Evolutionary conservation across 1,284 basidiomycete species (phyloP), one percentile per base, ranked within the genome.

Genomic region (Pseudozyma hubeiensis): DNA sequence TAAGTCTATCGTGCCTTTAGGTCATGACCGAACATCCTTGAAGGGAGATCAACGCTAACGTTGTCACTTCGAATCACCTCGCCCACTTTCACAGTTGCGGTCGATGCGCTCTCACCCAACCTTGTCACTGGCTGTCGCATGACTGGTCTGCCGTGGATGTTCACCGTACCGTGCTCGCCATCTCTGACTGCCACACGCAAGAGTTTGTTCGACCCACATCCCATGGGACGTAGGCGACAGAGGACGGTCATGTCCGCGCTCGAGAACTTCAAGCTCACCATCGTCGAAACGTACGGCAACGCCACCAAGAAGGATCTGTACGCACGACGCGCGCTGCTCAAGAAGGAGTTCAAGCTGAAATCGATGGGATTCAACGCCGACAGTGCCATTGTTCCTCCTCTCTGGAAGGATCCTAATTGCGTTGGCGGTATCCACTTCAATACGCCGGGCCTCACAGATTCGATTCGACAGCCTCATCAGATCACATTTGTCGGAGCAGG

Each of bases 51-150:
- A 8, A 14, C 29, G 37, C 49, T 51, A 31, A 51, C 49, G 14
- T 17, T 30, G 5, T n/a, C 2, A 19, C 19, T 9, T 52, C 29
- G 11, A n/a, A 34, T 40, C 10, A 3, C 16, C 19, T 43, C 35
- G 29, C 9, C 24, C 16, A 11, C 3, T 30, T 16, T 37, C 10
- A 29, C 41, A 73, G 70, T 77, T 19, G 71, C 68, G 24, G 76
- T 77, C 19, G 78, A 80, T 30, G 70, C 64, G n/a, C 70, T 80
- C 10, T 78, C 76, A 7, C 73, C 78, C 6, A 66, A 64, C 24
- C 63, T 77, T 16, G 65, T 80, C 30, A 72, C 70, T 33, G 78
- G 73, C n/a, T 64, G 60, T 29, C 75, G 78, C n/a, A 63, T 80
- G 51, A 76, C 69, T 5, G 68, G 71, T 9, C 56, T 77, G 7